Evolutionary conservation across 164 flowering plant genomes (phyloP).

Genomic region (Buxus sempervirens): DNA sequence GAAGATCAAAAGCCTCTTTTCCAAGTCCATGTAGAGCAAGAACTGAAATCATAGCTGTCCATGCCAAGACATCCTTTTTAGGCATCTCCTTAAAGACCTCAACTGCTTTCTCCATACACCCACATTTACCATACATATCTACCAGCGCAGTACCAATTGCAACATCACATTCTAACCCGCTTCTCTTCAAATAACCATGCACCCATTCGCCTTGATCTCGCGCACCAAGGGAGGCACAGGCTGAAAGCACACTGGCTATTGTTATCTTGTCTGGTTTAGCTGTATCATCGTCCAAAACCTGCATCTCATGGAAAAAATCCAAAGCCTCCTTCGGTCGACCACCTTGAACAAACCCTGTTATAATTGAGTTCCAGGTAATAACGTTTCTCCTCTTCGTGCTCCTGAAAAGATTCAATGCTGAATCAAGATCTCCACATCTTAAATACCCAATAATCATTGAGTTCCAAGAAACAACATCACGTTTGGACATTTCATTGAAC

Average conservation of each 20-base stretch:
- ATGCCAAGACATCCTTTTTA: conserved; percentile 4
- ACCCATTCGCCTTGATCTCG: conserved; percentile 6
- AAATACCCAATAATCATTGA: conserved; percentile 60
- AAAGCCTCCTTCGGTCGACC: conserved; percentile 53
- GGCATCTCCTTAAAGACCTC: conserved; percentile 1
- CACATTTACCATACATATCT: conserved; percentile 10
- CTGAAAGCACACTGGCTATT: conserved; percentile 50
- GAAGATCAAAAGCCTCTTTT: conserved; percentile 51
- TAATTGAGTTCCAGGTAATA: conserved; percentile 60
- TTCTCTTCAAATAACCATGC: conserved; percentile 3
- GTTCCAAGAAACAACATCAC: conserved; percentile 79
- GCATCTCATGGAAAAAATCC: conserved; percentile 53
- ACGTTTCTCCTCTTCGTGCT: conserved; percentile 41
- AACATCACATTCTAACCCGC: conserved; percentile 4
- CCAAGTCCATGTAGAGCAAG: conserved; percentile 61
- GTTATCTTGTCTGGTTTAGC: conserved; percentile 57
- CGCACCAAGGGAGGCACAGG: conserved; percentile 60
- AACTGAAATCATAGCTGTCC: conserved; percentile 55
- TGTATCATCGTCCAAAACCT: conserved; percentile 14
- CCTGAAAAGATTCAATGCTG: conserved; percentile 46
- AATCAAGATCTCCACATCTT: conserved; percentile 53
- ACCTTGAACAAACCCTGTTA: conserved; percentile 60
- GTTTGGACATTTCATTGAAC: conserved; percentile 56
- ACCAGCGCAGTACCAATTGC: background rate
- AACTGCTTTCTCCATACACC: conserved; percentile 8